Evolutionary conservation across 805 yeast genomes (phyloP).

Genomic region (Torulaspora gathmanii): DNA sequence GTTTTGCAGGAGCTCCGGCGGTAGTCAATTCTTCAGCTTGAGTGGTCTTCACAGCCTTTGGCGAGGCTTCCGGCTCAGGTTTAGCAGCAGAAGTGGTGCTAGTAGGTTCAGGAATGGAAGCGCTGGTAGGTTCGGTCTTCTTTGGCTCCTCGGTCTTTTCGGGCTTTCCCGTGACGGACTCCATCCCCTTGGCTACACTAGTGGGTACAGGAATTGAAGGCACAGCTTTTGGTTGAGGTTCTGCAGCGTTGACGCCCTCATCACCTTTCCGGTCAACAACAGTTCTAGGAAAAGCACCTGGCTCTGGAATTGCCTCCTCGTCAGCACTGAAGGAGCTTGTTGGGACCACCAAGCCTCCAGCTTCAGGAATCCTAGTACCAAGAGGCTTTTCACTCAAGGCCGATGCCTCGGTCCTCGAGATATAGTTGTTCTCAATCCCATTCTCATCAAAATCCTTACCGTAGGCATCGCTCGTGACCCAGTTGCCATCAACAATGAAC

Average conservation of each 20-base stretch:
- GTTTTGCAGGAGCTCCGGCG: neutral
- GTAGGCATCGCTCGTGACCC: constrained; percentile 45
- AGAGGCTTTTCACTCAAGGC: constrained; percentile 8
- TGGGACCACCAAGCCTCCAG: constrained; percentile 41
- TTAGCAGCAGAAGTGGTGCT: constrained; percentile 14
- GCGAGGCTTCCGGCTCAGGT: constrained; percentile 21
- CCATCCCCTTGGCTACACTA: neutral
- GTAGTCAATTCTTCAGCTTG: neutral
- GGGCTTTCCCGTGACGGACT: neutral
- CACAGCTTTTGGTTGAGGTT: neutral
- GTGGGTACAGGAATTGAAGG: neutral
- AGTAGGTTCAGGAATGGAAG: neutral
- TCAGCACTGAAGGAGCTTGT: constrained; percentile 1
- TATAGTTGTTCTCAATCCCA: constrained; percentile 39
- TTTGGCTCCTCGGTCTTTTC: neutral
- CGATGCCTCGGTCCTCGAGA: constrained; percentile 17
- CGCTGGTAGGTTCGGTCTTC: neutral
- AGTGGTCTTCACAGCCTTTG: constrained; percentile 7
- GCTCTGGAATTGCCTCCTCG: constrained; percentile 4
- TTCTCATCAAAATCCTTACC: constrained; percentile 42
- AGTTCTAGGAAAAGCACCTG: constrained; percentile 1
- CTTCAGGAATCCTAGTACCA: constrained; percentile 39
- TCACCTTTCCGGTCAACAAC: neutral
- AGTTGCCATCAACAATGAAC: constrained; percentile 67
- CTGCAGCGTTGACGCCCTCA: neutral